Percentiles rank a stretch among this genome's conserved stretches.
These are phyloP conservation scores for Phaseolus lunatus DNA, from an alignment of 306 rosid species.

Conservation along the genomic window DNA sequence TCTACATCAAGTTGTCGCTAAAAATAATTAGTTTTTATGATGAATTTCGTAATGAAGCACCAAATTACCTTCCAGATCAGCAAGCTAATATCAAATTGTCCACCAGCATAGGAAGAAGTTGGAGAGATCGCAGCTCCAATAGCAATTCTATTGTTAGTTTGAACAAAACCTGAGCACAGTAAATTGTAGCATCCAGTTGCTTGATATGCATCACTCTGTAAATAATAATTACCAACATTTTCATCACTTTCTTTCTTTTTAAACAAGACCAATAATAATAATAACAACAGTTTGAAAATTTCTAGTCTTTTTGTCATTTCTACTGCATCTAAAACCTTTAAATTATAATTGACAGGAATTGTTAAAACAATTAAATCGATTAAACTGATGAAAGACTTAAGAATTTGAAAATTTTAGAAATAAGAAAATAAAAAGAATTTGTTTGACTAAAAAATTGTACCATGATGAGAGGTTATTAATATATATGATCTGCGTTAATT, in stretches of 20 bases:
- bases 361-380: not conserved
- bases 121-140: constrained; percentile 99
- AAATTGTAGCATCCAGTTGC: constrained; percentile 96
- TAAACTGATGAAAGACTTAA: not conserved
- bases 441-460: not conserved
- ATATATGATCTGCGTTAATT: not conserved
- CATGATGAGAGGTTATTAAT: not conserved
- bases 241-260: not conserved
- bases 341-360: too few species aligned
- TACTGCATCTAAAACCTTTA: too few species aligned
- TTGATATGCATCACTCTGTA: constrained; percentile 96
- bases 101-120: constrained; percentile 76
- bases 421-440: not conserved
- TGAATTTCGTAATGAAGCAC: not conserved
- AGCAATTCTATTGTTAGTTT: constrained; percentile 84
- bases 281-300: not conserved
- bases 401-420: not conserved
- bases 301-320: too few species aligned
- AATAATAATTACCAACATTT: not conserved
- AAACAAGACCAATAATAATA: not conserved
- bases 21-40: not conserved
- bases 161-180: constrained; percentile 93
- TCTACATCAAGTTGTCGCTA: not conserved
- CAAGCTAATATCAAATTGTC: constrained; percentile 88
- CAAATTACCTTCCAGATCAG: constrained; percentile 89